Evolutionary conservation across 1,139 yeast genomes (phyloP).

Genomic region (Pichia sp.): DNA sequence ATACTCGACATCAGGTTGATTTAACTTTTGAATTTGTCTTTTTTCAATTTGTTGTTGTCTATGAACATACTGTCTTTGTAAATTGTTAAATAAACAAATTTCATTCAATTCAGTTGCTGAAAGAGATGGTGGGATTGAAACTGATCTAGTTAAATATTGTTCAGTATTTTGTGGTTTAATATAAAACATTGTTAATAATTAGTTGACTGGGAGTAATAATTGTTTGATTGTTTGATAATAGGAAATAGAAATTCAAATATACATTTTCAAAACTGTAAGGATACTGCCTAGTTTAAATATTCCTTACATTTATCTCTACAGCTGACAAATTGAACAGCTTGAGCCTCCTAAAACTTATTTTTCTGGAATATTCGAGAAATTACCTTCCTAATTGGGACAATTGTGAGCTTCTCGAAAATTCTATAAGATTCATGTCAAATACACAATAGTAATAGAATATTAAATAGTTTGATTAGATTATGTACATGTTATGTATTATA

Average conservation of each 20-base stretch:
- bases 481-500: not conserved
- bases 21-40: constrained; percentile 8
- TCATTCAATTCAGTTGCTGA: constrained; percentile 1
- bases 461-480: not conserved
- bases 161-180: constrained; percentile 1
- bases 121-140: not conserved
- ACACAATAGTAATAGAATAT: not conserved
- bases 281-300: too few species aligned
- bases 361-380: constrained; percentile 6
- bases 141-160: not conserved
- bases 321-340: not conserved
- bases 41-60: constrained; percentile 12
- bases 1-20: constrained; percentile 9
- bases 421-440: not conserved
- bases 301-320: too few species aligned
- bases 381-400: not conserved
- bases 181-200: constrained; percentile 1
- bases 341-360: not conserved
- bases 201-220: not conserved
- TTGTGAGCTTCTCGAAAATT: not conserved
- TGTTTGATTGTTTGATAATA: not conserved
- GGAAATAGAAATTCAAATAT: not conserved
- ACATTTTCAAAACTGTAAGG: too few species aligned
- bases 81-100: constrained; percentile 4
- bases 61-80: constrained; percentile 12